phyloP scores from a whole-genome alignment of 179 eudicot species.

The Sideroxylon spinosum region DNA sequence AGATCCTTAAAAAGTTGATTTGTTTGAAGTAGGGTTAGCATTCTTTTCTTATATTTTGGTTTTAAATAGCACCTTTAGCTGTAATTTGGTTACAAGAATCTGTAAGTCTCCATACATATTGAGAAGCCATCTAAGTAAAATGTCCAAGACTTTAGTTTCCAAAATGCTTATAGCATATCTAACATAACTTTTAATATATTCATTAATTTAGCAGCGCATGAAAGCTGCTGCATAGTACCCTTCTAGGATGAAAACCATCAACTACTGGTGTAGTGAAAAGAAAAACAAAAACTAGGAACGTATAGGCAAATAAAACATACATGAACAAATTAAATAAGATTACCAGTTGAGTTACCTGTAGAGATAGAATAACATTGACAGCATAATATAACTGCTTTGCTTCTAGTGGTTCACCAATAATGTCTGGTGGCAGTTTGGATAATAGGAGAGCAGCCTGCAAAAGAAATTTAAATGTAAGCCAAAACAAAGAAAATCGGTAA shows the following conservation, averaged over 20 bases:
- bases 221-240: not conserved
- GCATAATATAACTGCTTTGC: conserved; percentile 61
- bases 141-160: not conserved
- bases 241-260: conserved; percentile 10
- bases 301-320: not conserved
- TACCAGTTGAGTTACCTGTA: conserved; percentile 55
- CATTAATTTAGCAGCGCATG: not conserved
- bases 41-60: not conserved
- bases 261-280: not conserved
- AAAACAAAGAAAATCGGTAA: conserved; percentile 5
- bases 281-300: not conserved
- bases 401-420: conserved; percentile 78
- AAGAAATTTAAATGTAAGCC: conserved; percentile 18
- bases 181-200: not conserved
- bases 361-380: conserved; percentile 79
- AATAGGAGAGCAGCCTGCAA: conserved; percentile 69
- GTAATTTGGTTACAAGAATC: not conserved
- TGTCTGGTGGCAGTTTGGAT: conserved; percentile 61
- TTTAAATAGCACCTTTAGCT: not conserved
- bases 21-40: too few relatives aligned
- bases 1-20: too few relatives aligned
- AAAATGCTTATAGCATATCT: not conserved
- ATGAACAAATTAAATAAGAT: not conserved
- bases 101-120: not conserved
- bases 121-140: not conserved